Conservation (phyloP, 73 alveolate genomes). For the Urostyla sp. region DNA sequence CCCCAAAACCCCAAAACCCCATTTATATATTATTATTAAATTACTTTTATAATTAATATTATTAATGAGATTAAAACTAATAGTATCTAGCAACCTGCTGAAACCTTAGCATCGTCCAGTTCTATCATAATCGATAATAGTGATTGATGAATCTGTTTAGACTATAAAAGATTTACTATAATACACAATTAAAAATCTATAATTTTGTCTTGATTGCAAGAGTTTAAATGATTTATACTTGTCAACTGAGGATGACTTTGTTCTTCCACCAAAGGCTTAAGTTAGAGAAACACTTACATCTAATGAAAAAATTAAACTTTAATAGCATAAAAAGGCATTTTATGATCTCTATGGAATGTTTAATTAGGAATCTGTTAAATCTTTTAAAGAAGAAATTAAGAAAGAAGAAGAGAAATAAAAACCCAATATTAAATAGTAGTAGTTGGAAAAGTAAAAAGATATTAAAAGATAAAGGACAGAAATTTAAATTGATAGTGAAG, state of each 20-base stretch:
- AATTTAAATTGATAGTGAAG: too few species aligned
- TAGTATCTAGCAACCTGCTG: conserved; percentile 4
- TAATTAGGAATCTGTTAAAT: too few species aligned
- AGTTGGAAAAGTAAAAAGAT: too few species aligned
- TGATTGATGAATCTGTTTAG: not conserved
- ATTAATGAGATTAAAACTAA: conserved; percentile 6
- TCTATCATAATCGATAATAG: not conserved
- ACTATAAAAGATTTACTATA: conserved; percentile 8
- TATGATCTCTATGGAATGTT: too few species aligned
- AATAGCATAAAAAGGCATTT: too few species aligned
- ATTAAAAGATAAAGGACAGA: too few species aligned
- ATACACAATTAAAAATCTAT: not conserved
- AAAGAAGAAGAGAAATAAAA: too few species aligned
- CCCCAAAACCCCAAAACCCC: conserved; percentile 9
- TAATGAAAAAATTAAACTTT: conserved; percentile 14
- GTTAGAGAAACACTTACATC: not conserved
- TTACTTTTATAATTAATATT: too few species aligned
- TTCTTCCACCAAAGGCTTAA: conserved; percentile 13
- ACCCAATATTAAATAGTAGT: too few species aligned
- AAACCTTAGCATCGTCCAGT: not conserved
- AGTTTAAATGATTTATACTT: not conserved
- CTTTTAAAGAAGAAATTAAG: too few species aligned
- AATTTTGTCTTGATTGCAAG: not conserved
- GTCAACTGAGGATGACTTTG: conserved; percentile 45
- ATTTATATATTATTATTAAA: not conserved